Base-by-base conservation (phyloP, 441 rosid species). In the Geranium incanum region DNA sequence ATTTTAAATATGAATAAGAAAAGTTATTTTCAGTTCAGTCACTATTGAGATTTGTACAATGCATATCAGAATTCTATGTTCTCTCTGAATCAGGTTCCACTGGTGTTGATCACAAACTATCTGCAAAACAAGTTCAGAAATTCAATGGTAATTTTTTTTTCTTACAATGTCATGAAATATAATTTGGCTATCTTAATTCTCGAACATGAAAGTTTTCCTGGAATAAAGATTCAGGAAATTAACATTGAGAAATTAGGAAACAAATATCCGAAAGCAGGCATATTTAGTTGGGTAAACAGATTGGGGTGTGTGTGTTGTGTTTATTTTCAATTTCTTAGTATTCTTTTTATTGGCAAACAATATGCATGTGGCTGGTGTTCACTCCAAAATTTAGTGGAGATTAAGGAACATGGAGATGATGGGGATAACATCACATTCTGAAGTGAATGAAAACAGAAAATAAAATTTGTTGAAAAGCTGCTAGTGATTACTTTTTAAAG, bases 121-220 rank as follows among this genome's bases (percentile, higher is more conserved):
- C 81, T 89, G 67, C 91, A 89, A 70, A 80, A 84, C 62, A 87
- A 85, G 74, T 84, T 82, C 81, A 85, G 68, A 50, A 88, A 83
- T 77, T 86, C 97, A 38, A 93, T 83, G 97, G 98, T 92, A 86
- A 7, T 79, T 67, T 45, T 75, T 72, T 71, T 45, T 69, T 68
- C 41, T 38, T 6, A 8, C 15, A 15, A 23, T 45, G 8, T 45
- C 8, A 11, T 57, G 63, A 72, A 16, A 28, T 37, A 28, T 6
- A 37, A 21, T 11, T 45, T 45, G 8, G 52, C 52, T 6, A 8
- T 13, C 12, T 45, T 13, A 8, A 45, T 45, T 12, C 12, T 45
- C n/a, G 0, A 45, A 2, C 52, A 45, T 45, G 52, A 13, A 45
- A 45, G 52, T 45, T 45, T 45, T 45, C 13, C 52, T 45, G 52